A percentile compares a stretch with the other conserved stretches of the same genome.
phyloP scores from a whole-genome alignment of 805 yeast species.

The Kazachstania kunashirensis region DNA sequence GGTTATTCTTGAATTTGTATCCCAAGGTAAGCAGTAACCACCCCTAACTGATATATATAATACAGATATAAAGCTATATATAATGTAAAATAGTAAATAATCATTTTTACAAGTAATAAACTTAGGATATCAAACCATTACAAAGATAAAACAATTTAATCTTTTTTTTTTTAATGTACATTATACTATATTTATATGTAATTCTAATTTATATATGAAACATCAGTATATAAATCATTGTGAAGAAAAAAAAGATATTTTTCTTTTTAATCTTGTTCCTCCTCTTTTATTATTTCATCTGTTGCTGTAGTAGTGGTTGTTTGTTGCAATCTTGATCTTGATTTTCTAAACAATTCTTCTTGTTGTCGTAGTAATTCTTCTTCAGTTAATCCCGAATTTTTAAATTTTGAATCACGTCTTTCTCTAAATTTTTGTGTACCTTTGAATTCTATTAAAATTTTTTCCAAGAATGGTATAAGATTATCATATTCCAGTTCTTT shows the following conservation, averaged over 20 bases:
- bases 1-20: conserved; percentile 27
- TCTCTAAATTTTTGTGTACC: conserved; percentile 83
- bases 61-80: too few species aligned
- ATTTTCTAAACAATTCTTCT: conserved; percentile 79
- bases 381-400: conserved; percentile 82
- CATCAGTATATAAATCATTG: too few species aligned
- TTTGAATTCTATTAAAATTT: conserved; percentile 76
- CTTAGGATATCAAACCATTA: too few species aligned
- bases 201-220: too few species aligned
- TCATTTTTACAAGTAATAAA: too few species aligned
- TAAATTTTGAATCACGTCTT: conserved; percentile 84
- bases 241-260: neutral
- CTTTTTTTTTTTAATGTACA: too few species aligned
- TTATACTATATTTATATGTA: too few species aligned
- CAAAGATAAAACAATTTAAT: too few species aligned
- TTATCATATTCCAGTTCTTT: conserved; percentile 79
- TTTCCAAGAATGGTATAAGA: conserved; percentile 72
- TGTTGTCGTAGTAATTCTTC: conserved; percentile 89
- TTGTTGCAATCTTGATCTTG: conserved; percentile 52
- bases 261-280: too few species aligned
- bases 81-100: too few species aligned
- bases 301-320: conserved; percentile 5
- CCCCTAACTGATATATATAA: too few species aligned
- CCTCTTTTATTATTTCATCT: neutral
- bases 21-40: too few species aligned